Percentiles rank a stretch among this genome's conserved stretches.
phyloP scores from a whole-genome alignment of 2,329 filamentous ascomycete species.

The Penicillium hordei region DNA sequence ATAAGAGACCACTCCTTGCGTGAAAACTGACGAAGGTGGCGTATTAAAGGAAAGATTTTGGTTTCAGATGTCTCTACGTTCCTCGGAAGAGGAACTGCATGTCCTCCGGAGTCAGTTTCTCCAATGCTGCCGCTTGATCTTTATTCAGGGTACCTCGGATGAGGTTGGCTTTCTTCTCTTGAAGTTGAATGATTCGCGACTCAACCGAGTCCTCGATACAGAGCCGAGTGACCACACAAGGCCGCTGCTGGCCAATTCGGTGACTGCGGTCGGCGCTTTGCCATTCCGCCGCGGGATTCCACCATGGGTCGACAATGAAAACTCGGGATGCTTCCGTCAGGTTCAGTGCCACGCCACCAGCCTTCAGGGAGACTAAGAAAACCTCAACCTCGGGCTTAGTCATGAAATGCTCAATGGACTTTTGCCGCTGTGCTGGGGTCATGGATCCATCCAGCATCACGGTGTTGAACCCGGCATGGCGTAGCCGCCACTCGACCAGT shows the following conservation, averaged over 20 bases:
- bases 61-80: conserved; percentile 38
- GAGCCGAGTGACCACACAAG: conserved; percentile 89
- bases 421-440: conserved; percentile 89
- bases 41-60: not conserved
- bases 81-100: conserved; percentile 96
- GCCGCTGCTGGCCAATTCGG: conserved; percentile 90
- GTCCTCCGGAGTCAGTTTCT: conserved; percentile 85
- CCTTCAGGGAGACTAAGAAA: conserved; percentile 93
- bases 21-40: conserved; percentile 3
- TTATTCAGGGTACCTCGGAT: conserved; percentile 96
- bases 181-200: conserved; percentile 88
- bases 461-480: conserved; percentile 94
- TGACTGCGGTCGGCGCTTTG: conserved; percentile 93
- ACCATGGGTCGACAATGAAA: conserved; percentile 98
- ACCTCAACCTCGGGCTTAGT: conserved; percentile 90
- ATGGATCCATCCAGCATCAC: conserved; percentile 98
- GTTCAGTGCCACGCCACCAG: conserved; percentile 92
- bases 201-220: conserved; percentile 98
- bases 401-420: conserved; percentile 96
- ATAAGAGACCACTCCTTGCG: not conserved
- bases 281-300: conserved; percentile 99
- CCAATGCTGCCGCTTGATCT: conserved; percentile 78
- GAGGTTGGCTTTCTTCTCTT: conserved; percentile 99
- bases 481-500: conserved; percentile 93
- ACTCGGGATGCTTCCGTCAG: conserved; percentile 91